Base-by-base conservation (phyloP, 176 grass and related monocot genomes). In the Chloris gayana region DNA sequence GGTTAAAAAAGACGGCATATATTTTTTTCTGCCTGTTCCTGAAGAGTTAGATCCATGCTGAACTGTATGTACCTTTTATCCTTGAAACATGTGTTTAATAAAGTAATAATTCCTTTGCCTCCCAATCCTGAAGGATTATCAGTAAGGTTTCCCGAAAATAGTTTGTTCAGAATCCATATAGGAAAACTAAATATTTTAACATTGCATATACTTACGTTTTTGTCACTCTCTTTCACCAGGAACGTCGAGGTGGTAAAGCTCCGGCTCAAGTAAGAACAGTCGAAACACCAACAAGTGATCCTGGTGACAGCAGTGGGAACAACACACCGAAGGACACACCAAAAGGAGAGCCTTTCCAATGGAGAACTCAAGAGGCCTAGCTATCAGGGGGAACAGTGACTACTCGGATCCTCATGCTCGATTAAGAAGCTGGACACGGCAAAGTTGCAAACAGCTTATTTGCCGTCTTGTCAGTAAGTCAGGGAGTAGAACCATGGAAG, bases 201-300 rank as follows among this genome's bases (percentile, higher is more conserved):
- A 64, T 15, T 58, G n/a, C 13, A 18, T 54, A 35, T 47, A 66
- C 29, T 84, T 67, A 21, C 65, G 31, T 6, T 26, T 21, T 67
- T 54, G 57, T 64, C 10, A 56, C 17, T 68, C 24, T 21, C 0
- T 78, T 11, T 74, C 76, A 4, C 21, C 79, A 97, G 93, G 93
- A 97, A 18, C 87, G 88, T 29, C 87, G 90, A 30, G 78, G 75
- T 46, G 90, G 85, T 51, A 92, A 85, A 85, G 76, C 77, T 82
- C 90, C 90, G n/a, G 75, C 60, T 61, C 88, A 89, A 85, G 68
- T 37, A 56, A 91, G 50, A 85, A 76, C 74, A 4, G 59, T 63
- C 9, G 93, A 90, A 85, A 86, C 72, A 81, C 19, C 90, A 1
- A 2, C 39, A 35, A 72, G 70, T 0, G 93, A 97, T 41, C 60